phyloP scores from a whole-genome alignment of 192 early-diverging fungal genomes.

The Physocladia obscura region DNA sequence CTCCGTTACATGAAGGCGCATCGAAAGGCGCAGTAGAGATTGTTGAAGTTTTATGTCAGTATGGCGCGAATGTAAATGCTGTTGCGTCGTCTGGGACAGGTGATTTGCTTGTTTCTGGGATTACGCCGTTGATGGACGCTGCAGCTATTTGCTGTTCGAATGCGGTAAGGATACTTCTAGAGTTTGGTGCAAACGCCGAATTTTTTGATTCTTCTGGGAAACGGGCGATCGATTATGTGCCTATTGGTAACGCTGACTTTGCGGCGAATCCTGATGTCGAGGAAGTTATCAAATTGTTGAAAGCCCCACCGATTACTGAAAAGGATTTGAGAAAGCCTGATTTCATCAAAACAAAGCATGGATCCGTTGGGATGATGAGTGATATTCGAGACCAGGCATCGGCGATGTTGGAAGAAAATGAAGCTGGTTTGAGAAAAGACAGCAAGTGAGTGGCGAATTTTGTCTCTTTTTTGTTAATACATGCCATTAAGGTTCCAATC shows the following conservation, averaged over 20 bases:
- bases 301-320: constrained; percentile 2
- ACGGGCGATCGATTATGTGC: constrained; percentile 25
- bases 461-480: neutral
- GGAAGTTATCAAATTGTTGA: constrained; percentile 14
- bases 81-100: neutral
- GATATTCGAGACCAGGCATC: constrained; percentile 22
- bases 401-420: neutral
- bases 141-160: constrained; percentile 28
- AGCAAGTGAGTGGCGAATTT: neutral
- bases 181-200: constrained; percentile 46
- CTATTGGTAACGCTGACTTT: too few relatives aligned
- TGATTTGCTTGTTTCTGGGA: neutral
- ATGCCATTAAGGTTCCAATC: neutral
- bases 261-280: neutral
- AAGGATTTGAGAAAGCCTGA: constrained; percentile 15
- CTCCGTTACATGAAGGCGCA: constrained; percentile 53
- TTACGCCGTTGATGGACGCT: constrained; percentile 51
- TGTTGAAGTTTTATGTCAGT: constrained; percentile 38
- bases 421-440: constrained; percentile 1
- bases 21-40: constrained; percentile 30
- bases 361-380: constrained; percentile 19
- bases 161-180: constrained; percentile 33
- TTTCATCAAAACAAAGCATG: constrained; percentile 19
- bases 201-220: constrained; percentile 26
- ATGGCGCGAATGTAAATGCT: constrained; percentile 50